Evolutionary conservation across 352 stramenopile species (phyloP).

Genomic region (Globisporangium carolinianum): DNA sequence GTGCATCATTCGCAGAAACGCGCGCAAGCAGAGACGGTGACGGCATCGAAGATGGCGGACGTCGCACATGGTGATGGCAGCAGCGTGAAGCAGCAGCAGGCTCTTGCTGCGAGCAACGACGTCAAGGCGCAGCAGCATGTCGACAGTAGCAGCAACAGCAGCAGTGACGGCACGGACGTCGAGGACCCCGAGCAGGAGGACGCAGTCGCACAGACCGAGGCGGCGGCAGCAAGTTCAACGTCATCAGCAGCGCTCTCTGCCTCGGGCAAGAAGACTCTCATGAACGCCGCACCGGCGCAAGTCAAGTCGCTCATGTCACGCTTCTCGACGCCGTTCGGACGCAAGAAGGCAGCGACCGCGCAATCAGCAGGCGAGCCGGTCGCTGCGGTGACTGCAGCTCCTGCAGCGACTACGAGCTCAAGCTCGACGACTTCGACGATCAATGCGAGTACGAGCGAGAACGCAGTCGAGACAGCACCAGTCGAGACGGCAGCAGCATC

Average conservation of each 20-base stretch:
- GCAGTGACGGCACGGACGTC: neutral
- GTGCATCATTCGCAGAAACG: neutral
- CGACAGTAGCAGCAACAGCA: neutral
- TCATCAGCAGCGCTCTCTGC: conserved; percentile 2
- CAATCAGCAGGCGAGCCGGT: neutral
- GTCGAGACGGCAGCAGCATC: neutral
- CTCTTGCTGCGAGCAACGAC: neutral
- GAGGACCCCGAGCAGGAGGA: conserved; percentile 19
- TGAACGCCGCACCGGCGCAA: conserved; percentile 13
- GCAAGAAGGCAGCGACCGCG: conserved; percentile 9
- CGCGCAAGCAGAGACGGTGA: neutral
- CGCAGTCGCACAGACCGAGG: conserved; percentile 5
- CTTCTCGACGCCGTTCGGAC: conserved; percentile 13
- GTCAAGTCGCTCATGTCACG: conserved; percentile 17
- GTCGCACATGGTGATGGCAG: neutral
- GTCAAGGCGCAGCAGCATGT: neutral
- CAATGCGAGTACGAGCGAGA: neutral
- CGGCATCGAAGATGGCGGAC: neutral
- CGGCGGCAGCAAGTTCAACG: neutral
- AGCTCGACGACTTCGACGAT: neutral
- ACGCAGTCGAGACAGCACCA: neutral
- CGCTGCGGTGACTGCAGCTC: neutral
- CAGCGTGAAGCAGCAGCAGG: too few relatives aligned
- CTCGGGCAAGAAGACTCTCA: conserved; percentile 13
- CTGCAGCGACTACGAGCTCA: neutral